Evolutionary conservation across 495 filamentous ascomycete species (phyloP).

Genomic region (Xylona heveae): DNA sequence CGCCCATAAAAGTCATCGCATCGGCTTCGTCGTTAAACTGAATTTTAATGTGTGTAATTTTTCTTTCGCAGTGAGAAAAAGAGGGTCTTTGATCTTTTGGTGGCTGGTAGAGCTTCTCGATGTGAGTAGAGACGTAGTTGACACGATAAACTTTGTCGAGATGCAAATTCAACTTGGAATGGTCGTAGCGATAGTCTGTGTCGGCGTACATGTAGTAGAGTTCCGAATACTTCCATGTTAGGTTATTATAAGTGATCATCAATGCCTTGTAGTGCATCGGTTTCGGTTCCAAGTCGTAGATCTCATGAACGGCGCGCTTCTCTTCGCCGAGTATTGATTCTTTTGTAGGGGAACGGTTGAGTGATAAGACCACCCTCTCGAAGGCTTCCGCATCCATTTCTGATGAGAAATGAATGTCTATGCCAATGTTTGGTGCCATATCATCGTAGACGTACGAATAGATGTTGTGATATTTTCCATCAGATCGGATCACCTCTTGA

Average conservation of each 20-base stretch:
- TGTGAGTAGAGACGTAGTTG: slow-evolving; percentile 20
- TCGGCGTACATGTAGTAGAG: slow-evolving; percentile 18
- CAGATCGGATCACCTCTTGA: slow-evolving; percentile 16
- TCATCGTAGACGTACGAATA: slow-evolving; percentile 19
- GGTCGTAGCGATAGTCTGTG: slow-evolving; percentile 15
- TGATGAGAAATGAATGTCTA: slow-evolving; percentile 14
- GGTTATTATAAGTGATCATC: slow-evolving; percentile 10
- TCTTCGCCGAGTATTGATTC: slow-evolving; percentile 12
- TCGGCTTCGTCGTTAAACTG: slow-evolving; percentile 13
- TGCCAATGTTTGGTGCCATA: slow-evolving; percentile 17
- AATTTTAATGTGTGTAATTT: slow-evolving; percentile 7
- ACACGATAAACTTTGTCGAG: slow-evolving; percentile 15
- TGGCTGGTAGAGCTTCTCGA: slow-evolving; percentile 15
- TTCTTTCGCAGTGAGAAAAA: slow-evolving; percentile 21
- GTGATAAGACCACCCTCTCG: slow-evolving; percentile 12
- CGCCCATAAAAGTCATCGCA: slow-evolving; percentile 14
- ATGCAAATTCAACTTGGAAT: slow-evolving; percentile 11
- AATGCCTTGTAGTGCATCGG: slow-evolving; percentile 20
- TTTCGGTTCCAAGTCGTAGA: slow-evolving; percentile 14
- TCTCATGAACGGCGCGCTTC: slow-evolving; percentile 15
- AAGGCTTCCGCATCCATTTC: slow-evolving; percentile 14
- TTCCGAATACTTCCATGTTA: slow-evolving; percentile 15
- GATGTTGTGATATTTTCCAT: slow-evolving; percentile 17
- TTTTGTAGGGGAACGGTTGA: slow-evolving; percentile 12
- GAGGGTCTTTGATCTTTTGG: slow-evolving; percentile 10